These are phyloP conservation scores for Tricholoma sp. DNA, from an alignment of 768 basidiomycete species.

Conservation along the genomic window DNA sequence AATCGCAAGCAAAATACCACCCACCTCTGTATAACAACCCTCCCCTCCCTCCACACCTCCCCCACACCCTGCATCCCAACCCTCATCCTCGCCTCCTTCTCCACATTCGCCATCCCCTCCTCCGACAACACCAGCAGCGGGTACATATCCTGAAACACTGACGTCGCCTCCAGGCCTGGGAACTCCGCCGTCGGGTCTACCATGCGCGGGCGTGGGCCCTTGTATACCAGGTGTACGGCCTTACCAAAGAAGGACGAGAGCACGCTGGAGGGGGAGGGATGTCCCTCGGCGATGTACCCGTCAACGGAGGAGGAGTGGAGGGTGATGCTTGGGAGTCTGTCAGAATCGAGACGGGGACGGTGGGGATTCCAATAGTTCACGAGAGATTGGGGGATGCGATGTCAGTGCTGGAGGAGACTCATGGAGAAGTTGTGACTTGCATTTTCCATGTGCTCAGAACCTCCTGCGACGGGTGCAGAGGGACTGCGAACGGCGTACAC, in stretches of 20 bases:
- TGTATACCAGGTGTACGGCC: constrained; percentile 60
- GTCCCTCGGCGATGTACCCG: constrained; percentile 58
- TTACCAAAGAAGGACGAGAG: constrained; percentile 60
- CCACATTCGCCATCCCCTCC: constrained; percentile 50
- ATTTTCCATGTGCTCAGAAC: constrained; percentile 48
- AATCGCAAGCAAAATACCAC: background rate
- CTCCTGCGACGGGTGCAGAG: constrained; percentile 49
- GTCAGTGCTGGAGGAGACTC: too few species aligned
- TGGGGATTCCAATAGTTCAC: too few species aligned
- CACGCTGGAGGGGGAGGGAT: constrained; percentile 42
- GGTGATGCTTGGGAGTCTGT: constrained; percentile 48
- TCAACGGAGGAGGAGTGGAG: constrained; percentile 53
- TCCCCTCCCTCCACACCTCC: constrained; percentile 11
- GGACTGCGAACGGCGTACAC: constrained; percentile 53
- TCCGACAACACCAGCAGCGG: constrained; percentile 65
- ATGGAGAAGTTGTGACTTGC: constrained; percentile 31
- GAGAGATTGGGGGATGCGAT: too few species aligned
- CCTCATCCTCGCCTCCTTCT: background rate
- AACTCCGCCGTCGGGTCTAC: constrained; percentile 48
- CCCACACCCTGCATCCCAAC: constrained; percentile 7
- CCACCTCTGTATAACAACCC: constrained; percentile 9
- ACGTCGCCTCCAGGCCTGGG: constrained; percentile 52
- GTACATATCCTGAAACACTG: constrained; percentile 65
- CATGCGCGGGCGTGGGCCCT: constrained; percentile 52
- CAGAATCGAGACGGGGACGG: too few species aligned